Evolutionary conservation across 495 filamentous ascomycete genomes (phyloP).

Genomic region (Aspergillus carlsbadensis): DNA sequence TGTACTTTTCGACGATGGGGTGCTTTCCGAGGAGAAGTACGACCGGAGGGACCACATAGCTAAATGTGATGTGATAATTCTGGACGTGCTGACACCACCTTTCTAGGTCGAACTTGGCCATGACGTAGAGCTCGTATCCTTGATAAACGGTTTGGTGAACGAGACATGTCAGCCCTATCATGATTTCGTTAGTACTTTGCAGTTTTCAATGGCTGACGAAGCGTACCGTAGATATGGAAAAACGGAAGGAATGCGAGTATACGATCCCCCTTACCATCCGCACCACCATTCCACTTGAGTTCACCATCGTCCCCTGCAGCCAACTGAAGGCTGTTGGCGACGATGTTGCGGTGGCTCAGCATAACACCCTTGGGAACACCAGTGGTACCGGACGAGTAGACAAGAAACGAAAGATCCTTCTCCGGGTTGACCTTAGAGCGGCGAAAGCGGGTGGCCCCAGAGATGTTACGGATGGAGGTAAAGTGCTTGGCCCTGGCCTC

Average conservation of each 20-base stretch:
- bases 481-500: constrained; percentile 69
- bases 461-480: constrained; percentile 62
- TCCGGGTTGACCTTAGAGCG: constrained; percentile 45
- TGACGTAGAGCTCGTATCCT: constrained; percentile 70
- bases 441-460: constrained; percentile 46
- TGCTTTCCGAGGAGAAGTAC: constrained; percentile 78
- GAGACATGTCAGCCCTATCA: constrained; percentile 64
- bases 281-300: constrained; percentile 58
- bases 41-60: constrained; percentile 83
- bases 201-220: background rate
- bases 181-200: constrained; percentile 55
- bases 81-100: constrained; percentile 76
- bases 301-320: constrained; percentile 58
- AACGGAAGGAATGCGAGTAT: constrained; percentile 85
- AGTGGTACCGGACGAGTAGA: constrained; percentile 89
- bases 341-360: constrained; percentile 79
- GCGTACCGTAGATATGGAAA: constrained; percentile 86
- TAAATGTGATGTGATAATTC: constrained; percentile 69
- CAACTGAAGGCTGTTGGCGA: constrained; percentile 65
- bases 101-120: constrained; percentile 82
- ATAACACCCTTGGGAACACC: constrained; percentile 93
- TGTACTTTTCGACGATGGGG: constrained; percentile 73
- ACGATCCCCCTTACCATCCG: constrained; percentile 64
- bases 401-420: constrained; percentile 61
- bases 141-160: constrained; percentile 62